Evolutionary conservation across 257 asterid genomes (phyloP).

Genomic region (Verbascum thapsus): DNA sequence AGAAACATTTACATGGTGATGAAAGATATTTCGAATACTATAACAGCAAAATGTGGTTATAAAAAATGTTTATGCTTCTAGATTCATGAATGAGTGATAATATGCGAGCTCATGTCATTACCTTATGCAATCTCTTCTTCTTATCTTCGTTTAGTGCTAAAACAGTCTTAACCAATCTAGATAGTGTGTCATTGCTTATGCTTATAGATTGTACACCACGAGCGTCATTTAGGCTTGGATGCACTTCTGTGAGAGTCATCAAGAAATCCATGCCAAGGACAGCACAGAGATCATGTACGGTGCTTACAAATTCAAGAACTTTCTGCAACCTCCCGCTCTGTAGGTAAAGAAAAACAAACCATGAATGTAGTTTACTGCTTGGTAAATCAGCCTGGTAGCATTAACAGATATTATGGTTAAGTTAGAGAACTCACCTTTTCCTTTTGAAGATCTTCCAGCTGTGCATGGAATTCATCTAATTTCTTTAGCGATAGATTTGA

Average conservation of each 20-base stretch:
- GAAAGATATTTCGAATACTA: not conserved
- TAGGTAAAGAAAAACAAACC: constrained; percentile 32
- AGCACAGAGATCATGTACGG: constrained; percentile 92
- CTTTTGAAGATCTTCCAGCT: constrained; percentile 90
- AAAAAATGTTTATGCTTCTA: constrained; percentile 6
- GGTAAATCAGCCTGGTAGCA: constrained; percentile 8
- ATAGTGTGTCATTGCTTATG: constrained; percentile 84
- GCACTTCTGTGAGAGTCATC: constrained; percentile 82
- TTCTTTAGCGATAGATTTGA: constrained; percentile 82
- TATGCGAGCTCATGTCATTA: constrained; percentile 28
- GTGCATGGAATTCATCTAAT: constrained; percentile 74
- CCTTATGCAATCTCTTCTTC: constrained; percentile 82
- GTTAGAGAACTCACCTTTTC: constrained; percentile 63
- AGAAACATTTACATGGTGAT: constrained; percentile 4
- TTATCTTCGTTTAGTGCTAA: constrained; percentile 76
- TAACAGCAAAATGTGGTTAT: not conserved
- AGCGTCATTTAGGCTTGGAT: constrained; percentile 84
- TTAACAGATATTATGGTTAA: constrained; percentile 11
- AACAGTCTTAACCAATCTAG: constrained; percentile 84
- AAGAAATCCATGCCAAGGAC: constrained; percentile 92
- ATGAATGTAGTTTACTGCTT: constrained; percentile 16
- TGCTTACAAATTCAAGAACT: constrained; percentile 93
- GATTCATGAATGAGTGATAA: constrained; percentile 4
- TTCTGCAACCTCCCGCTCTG: constrained; percentile 94
- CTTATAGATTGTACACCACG: constrained; percentile 83